Base-by-base conservation (phyloP, 306 rosid species). In the Glycine tomentella region DNA sequence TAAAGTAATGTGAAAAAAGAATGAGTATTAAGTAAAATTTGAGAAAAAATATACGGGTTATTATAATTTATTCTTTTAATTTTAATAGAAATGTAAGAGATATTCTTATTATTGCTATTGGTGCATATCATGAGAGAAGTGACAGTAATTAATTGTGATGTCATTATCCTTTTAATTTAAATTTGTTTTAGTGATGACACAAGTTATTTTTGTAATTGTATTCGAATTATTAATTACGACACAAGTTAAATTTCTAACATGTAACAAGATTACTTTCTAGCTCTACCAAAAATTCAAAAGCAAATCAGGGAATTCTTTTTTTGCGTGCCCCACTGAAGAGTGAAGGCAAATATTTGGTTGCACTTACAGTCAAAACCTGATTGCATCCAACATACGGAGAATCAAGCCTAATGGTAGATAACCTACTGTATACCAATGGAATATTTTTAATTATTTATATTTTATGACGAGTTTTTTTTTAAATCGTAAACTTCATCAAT, bases 111-210 rank as follows among this genome's bases (percentile, higher is more conserved):
- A 25, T 25, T 25, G 31, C 31, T 70, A 48, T 34, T 42, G 66
- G 34, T 46, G 61, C 62, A 75, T 67, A 80, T 74, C 55, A 77
- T 56, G 15, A 2, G 31, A 25, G 90, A 79, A 84, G 81, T 77
- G 86, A 81, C 74, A 81, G n/a, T n/a, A 36, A 36, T 36, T 4
- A 36, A 36, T 36, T 2, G 40, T 3, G 3, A 36, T 36, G 5
- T 25, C 0, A 36, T 2, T 4, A 2, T 4, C 4, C 5, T 36
- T 36, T 36, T 36, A 36, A 36, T 36, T 3, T 36, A 36, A 36
- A 36, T 36, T 36, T 36, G 4, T 25, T 1, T 25, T 3, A 36
- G 2, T 25, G 31, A 25, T 25, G 2, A 25, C 0, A 25, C 31
- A 25, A 25, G 31, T 25, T 25, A 25, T 25, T 25, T 25, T 25